Conservation (phyloP, 176 grass and related monocot genomes). For the Eleusine coracana region DNA sequence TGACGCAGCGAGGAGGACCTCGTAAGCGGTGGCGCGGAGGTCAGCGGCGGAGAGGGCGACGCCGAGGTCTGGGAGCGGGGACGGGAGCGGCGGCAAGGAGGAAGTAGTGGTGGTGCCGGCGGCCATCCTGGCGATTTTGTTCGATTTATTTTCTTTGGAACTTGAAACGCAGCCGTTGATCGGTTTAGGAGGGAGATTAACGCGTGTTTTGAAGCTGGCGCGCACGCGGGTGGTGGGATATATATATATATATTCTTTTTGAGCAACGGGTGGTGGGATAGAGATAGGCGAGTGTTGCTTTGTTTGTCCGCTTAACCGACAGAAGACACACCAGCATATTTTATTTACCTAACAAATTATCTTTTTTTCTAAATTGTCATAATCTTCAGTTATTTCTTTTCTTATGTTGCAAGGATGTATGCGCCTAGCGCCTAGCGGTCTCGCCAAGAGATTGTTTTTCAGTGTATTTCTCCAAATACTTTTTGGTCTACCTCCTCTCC, state of each 20-base stretch:
- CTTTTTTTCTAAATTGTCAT: not conserved
- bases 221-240: not conserved
- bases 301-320: constrained; percentile 20
- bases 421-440: too few species aligned
- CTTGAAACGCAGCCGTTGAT: not conserved
- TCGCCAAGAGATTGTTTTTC: too few species aligned
- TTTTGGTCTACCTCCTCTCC: too few species aligned
- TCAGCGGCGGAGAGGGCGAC: constrained; percentile 63
- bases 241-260: too few species aligned
- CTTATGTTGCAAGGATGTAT: not conserved
- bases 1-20: constrained; percentile 77
- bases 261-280: not conserved
- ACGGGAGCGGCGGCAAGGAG: constrained; percentile 44
- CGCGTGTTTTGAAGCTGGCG: not conserved
- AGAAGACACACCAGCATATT: not conserved
- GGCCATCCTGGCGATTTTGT: constrained; percentile 37
- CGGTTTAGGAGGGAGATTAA: not conserved
- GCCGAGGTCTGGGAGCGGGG: constrained; percentile 57
- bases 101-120: not conserved
- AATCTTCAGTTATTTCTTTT: not conserved
- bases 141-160: not conserved
- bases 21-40: constrained; percentile 76
- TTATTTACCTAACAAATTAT: constrained; percentile 16
- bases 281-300: not conserved
- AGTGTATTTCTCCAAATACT: too few species aligned